Evolutionary conservation across 805 yeast genomes (phyloP), one percentile per base, ranked within the genome.

Genomic region (Grigorovia yakushimaensis): DNA sequence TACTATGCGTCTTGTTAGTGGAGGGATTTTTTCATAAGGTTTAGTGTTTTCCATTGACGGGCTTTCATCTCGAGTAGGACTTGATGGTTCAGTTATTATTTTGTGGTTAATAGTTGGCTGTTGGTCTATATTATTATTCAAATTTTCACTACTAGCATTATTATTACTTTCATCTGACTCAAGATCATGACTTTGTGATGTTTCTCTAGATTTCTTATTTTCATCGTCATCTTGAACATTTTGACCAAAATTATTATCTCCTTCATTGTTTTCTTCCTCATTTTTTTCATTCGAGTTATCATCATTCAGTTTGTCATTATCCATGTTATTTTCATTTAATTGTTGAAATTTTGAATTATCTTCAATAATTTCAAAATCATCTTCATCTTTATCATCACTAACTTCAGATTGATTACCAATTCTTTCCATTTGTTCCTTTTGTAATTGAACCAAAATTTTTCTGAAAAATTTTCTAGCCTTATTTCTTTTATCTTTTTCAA

Each of bases 301-400:
- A 13, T 38, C 17, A 10, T 21, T 9, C 18, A 18, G 10, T 33
- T 33, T 33, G 19, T 33, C 44, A 17, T 41, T 15, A 20, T 24
- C 36, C 2, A 17, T 22, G 17, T 45, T 39, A 17, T 24, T 18
- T 5, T 38, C 17, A 10, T 21, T 9, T 9, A 18, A 10, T 33
- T 33, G 18, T 15, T 33, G 39, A 17, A 39, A 23, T 2, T 50
- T 44, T 20, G 51, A 17, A 36, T 45, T 47, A 44, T 56, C 47
- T 45, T 62, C 64, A n/a, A 62, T 54, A 5, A 62, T 64, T 49
- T 64, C 66, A 41, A 64, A 47, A 45, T 58, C 64, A 19, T 56
- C 52, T 2, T 24, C 30, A 10, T 48, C 51, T 20, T 46, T 47
- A 15, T 53, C 51, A 15, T 47, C 41, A 22, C 33, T 27, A 2